Base-by-base conservation (phyloP, 805 yeast genomes). In the Candida hungchunana region DNA sequence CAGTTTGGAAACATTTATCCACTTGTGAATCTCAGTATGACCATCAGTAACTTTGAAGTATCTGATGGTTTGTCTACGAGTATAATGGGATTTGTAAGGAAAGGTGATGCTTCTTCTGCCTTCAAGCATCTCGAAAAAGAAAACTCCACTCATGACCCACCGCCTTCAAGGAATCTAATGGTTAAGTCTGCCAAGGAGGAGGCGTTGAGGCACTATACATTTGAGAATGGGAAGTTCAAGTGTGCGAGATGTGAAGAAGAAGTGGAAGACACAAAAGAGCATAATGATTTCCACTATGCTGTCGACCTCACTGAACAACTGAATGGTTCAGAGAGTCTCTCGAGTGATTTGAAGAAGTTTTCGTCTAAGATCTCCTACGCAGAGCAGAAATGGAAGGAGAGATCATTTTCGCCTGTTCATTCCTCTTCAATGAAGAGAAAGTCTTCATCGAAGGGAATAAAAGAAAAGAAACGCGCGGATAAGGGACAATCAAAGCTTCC, bases 201-300 rank as follows among this genome's bases (percentile, higher is more conserved):
- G 18, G 29, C 16, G 6, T n/a, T 16, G 10, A 22, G 12, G 6
- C 32, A 34, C 19, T 11, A 6, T 3, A 33, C 17, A 6, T 4
- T 28, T 3, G 32, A 18, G 1, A 37, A 28, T 1, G 41, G 36
- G 12, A 37, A 35, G 12, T 38, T 32, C 34, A 29, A 33, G 21
- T 42, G 46, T 26, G 3, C 20, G 26, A 26, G 38, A 29, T 46
- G 48, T 27, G 40, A 24, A 3, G 23, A 21, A 9, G 44, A 34
- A 17, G 53, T 58, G 7, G 44, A 34, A 9, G 55, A 59, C 33
- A 29, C 21, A 4, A 19, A 55, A 13, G 82, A 77, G 40, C 83
- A 77, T 49, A 58, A 59, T 28, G 83, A 77, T 50, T 75, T 55
- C 42, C 82, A 77, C 44, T 50, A 64, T 28, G 82, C 82, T 0